Conservation (phyloP, 345 rosid species). For the Tarenaya hassleriana region DNA sequence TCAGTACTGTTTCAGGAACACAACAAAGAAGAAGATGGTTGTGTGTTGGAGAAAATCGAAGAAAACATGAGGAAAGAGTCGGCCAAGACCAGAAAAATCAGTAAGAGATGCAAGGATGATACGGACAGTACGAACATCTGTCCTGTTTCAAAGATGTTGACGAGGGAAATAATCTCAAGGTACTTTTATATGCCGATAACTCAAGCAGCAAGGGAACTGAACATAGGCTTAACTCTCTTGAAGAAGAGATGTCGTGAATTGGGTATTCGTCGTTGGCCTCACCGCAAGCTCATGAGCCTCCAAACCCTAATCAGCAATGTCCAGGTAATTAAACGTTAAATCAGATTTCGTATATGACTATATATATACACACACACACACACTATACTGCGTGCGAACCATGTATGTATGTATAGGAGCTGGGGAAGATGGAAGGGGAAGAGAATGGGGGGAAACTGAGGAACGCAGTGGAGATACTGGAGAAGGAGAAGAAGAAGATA, state of each 20-base stretch:
- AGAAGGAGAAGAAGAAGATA: slow-evolving; percentile 55
- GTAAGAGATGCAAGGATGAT: slow-evolving; percentile 5
- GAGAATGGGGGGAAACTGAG: slow-evolving; percentile 22
- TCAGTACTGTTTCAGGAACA: background rate
- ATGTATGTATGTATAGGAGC: slow-evolving; percentile 26
- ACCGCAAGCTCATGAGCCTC: slow-evolving; percentile 57
- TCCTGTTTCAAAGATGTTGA: slow-evolving; percentile 20
- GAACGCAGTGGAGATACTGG: slow-evolving; percentile 44
- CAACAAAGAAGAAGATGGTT: background rate
- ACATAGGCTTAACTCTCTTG: slow-evolving; percentile 53
- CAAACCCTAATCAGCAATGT: slow-evolving; percentile 39
- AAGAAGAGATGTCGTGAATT: slow-evolving; percentile 65
- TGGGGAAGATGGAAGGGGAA: slow-evolving; percentile 26
- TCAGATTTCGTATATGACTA: no score
- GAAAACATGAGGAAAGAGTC: slow-evolving; percentile 14
- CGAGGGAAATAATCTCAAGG: slow-evolving; percentile 32
- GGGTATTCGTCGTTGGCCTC: slow-evolving; percentile 62
- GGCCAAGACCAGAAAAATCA: slow-evolving; percentile 1
- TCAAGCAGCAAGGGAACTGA: slow-evolving; percentile 57
- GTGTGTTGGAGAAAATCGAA: slow-evolving; percentile 10
- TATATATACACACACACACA: no score
- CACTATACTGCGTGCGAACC: no score
- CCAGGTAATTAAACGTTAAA: slow-evolving; percentile 28
- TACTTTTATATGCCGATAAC: slow-evolving; percentile 59
- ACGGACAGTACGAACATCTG: slow-evolving; percentile 4